Conservation (phyloP, 2,329 filamentous ascomycete species). For the Exutisphaerella laricina region DNA sequence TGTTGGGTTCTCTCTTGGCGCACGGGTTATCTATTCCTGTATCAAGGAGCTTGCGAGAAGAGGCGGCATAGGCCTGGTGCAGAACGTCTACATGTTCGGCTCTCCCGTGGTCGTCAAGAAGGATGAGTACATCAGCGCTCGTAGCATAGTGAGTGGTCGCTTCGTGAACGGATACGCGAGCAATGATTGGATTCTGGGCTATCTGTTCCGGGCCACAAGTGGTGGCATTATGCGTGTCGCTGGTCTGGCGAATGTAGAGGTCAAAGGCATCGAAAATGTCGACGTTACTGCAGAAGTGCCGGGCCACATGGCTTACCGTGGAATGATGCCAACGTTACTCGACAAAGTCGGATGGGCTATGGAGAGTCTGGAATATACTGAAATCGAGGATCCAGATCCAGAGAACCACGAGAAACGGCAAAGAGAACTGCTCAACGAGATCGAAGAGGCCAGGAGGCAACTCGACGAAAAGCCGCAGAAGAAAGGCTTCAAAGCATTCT, state of each 20-base stretch:
- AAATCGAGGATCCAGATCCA: slow-evolving; percentile 96
- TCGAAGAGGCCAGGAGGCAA: slow-evolving; percentile 86
- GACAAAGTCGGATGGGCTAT: slow-evolving; percentile 87
- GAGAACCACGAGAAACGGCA: slow-evolving; percentile 86
- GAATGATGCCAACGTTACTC: slow-evolving; percentile 81
- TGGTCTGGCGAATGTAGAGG: slow-evolving; percentile 71
- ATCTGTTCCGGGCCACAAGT: slow-evolving; percentile 89
- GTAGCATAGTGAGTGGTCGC: slow-evolving; percentile 80
- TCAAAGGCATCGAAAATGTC: slow-evolving; percentile 83
- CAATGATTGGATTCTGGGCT: slow-evolving; percentile 94
- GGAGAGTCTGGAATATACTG: slow-evolving; percentile 86
- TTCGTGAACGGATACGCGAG: slow-evolving; percentile 92
- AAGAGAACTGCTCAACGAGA: slow-evolving; percentile 89
- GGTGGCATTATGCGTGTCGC: slow-evolving; percentile 87
- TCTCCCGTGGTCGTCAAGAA: slow-evolving; percentile 85
- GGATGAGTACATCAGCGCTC: slow-evolving; percentile 77
- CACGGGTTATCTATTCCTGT: slow-evolving; percentile 87
- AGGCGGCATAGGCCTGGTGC: slow-evolving; percentile 78
- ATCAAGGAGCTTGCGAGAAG: slow-evolving; percentile 78
- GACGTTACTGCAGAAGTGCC: slow-evolving; percentile 79
- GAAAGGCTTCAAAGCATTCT: slow-evolving; percentile 64
- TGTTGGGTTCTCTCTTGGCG: slow-evolving; percentile 88
- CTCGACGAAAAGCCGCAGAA: slow-evolving; percentile 72
- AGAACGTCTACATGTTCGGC: slow-evolving; percentile 94
- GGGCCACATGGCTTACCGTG: slow-evolving; percentile 95